Evolutionary conservation across 345 rosid genomes (phyloP), one percentile per base, ranked within the genome.

Genomic region (Eucalyptus erythrocorys): DNA sequence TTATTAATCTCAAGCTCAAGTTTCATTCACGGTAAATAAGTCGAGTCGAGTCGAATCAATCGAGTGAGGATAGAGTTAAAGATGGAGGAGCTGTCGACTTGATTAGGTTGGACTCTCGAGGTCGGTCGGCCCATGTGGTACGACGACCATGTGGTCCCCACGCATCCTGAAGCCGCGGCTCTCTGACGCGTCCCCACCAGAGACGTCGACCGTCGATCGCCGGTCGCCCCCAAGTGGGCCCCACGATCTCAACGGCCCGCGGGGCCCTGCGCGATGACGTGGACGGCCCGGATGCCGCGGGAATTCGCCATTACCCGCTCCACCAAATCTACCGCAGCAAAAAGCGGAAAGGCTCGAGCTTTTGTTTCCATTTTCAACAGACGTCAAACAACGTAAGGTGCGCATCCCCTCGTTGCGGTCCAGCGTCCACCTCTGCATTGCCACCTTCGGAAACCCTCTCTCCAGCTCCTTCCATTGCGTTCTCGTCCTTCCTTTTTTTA

Each of bases 21-120:
- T 64, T n/a, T 27, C 7, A 3, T 59, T 27, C 7, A 6, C 1
- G 3, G 5, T 0, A 26, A 1, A 55, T 10, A 5, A 48, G 50
- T 50, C 21, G 32, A 11, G 7, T 11, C 14, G 3, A 57, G 8
- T 27, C 15, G 32, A 59, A 6, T 6, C 17, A 59, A 6, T 6
- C 17, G 17, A 61, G 16, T 2, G 6, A 12, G 5, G 5, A 55
- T 55, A 1, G 13, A 21, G 5, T 8, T 13, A 10, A 10, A 30
- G 4, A 7, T 0, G 4, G 37, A n/a, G 2, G 9, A 30, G 19
- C 8, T 30, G 4, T 7, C 17, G 10, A 7, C 37, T n/a, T 1
- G 37, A 3, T 64, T n/a, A 7, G 76, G 76, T 64, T 64, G 34
- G 26, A 3, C 34, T 6, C 5, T 3, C 5, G 10, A 64, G 37